Evolutionary conservation across 345 rosid genomes (phyloP).

Genomic region (Citrus glauca): DNA sequence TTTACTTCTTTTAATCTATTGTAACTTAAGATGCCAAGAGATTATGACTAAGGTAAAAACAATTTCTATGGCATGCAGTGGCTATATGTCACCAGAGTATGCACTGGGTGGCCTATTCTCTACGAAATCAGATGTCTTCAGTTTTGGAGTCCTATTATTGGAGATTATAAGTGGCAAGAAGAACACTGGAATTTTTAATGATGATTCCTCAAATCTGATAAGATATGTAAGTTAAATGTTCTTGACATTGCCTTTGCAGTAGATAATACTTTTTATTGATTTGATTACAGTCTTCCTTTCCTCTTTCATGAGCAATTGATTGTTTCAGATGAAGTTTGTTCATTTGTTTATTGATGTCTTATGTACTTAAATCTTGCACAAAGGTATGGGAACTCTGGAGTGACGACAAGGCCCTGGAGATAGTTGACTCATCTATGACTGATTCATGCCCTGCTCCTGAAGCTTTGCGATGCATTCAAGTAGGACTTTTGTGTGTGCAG

Average conservation of each 20-base stretch:
- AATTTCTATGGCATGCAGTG: background rate
- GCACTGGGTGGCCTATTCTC: background rate
- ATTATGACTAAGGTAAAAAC: background rate
- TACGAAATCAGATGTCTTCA: background rate
- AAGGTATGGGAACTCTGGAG: background rate
- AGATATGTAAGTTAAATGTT: background rate
- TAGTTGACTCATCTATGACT: background rate
- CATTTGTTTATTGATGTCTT: no score
- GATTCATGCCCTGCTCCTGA: background rate
- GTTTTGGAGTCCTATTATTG: background rate
- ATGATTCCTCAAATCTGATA: background rate
- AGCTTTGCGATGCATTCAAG: constrained; percentile 10
- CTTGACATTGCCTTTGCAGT: background rate
- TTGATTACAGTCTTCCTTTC: background rate
- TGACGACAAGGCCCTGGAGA: background rate
- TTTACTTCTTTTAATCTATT: background rate
- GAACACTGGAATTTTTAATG: background rate
- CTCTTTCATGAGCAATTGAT: no score
- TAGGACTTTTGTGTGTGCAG: constrained; percentile 19
- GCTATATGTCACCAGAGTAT: background rate
- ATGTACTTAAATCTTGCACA: background rate
- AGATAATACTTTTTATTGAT: no score
- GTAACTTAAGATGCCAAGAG: background rate
- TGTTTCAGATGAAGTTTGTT: no score
- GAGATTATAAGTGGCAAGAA: background rate